Conservation (phyloP, 2,329 filamentous ascomycete genomes). For the Xylaria sp. region DNA sequence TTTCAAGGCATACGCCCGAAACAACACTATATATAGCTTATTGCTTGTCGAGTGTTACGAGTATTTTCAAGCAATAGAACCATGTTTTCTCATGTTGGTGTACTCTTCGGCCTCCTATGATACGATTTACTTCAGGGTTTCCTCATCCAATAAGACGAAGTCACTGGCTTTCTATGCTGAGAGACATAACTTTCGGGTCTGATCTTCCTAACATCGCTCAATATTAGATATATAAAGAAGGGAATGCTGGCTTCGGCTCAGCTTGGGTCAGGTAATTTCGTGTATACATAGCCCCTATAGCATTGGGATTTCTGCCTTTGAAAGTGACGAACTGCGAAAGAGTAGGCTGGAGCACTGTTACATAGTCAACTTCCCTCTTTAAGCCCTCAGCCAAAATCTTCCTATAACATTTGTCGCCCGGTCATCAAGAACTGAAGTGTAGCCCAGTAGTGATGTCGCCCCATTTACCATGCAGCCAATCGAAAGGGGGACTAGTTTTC, state of each 20-base stretch:
- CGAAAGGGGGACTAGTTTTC: constrained; percentile 32
- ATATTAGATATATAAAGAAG: not conserved
- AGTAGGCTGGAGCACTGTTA: not conserved
- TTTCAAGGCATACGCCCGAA: too few species aligned
- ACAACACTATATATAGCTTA: too few species aligned
- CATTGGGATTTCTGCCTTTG: too few species aligned
- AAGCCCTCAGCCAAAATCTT: not conserved
- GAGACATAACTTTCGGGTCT: not conserved
- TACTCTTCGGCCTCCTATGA: too few species aligned
- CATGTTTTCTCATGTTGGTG: too few species aligned
- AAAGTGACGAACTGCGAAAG: not conserved
- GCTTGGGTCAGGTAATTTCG: not conserved
- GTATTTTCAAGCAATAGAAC: too few species aligned
- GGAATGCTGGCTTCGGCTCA: not conserved
- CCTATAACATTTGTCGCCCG: not conserved
- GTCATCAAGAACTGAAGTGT: constrained; percentile 30
- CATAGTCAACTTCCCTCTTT: not conserved
- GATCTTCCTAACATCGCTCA: not conserved
- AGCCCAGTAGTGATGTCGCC: constrained; percentile 34
- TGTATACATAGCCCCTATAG: not conserved
- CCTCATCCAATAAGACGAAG: too few species aligned
- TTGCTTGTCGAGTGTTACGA: too few species aligned
- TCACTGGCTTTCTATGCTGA: too few species aligned
- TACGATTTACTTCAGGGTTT: too few species aligned
- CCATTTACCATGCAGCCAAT: constrained; percentile 32